Percentiles rank a stretch among this genome's conserved stretches.
Evolutionary conservation across 2,329 filamentous ascomycete species (phyloP).

Genomic region (Pestalotiopsis sp.): DNA sequence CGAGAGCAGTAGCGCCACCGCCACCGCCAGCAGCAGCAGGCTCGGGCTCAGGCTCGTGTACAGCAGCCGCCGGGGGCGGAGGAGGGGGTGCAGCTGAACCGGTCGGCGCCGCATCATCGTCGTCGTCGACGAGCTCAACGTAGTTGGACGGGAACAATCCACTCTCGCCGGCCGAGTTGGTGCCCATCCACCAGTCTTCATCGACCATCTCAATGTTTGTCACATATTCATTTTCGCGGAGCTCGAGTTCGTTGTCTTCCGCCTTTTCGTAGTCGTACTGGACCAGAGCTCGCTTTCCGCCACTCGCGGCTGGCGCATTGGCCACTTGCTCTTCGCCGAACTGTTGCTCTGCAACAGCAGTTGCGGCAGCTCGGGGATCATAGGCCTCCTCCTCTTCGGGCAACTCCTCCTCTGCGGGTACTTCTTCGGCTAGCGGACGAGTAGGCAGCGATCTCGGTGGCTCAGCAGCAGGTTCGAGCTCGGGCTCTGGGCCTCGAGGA

Average conservation of each 20-base stretch:
- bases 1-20: slow-evolving; percentile 74
- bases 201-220: slow-evolving; percentile 97
- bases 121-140: slow-evolving; percentile 78
- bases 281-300: slow-evolving; percentile 74
- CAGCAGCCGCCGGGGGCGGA: slow-evolving; percentile 39
- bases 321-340: slow-evolving; percentile 41
- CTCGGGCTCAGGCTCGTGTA: slow-evolving; percentile 39
- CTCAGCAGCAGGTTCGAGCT: slow-evolving; percentile 53
- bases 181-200: slow-evolving; percentile 98
- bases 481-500: slow-evolving; percentile 60
- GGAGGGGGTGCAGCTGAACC: slow-evolving; percentile 29
- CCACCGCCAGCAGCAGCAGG: slow-evolving; percentile 35
- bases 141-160: slow-evolving; percentile 98
- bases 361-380: slow-evolving; percentile 62
- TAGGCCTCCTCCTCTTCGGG: slow-evolving; percentile 65
- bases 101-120: slow-evolving; percentile 39
- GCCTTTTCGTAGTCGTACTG: slow-evolving; percentile 98
- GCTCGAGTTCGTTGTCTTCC: slow-evolving; percentile 94
- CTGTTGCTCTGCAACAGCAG: slow-evolving; percentile 52
- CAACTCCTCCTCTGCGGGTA: slow-evolving; percentile 67
- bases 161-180: slow-evolving; percentile 79
- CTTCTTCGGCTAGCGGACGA: slow-evolving; percentile 61
- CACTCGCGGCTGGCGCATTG: slow-evolving; percentile 38
- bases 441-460: slow-evolving; percentile 64
- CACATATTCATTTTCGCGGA: slow-evolving; percentile 85